phyloP scores from a whole-genome alignment of 768 basidiomycete species.

The Boletales sp. region DNA sequence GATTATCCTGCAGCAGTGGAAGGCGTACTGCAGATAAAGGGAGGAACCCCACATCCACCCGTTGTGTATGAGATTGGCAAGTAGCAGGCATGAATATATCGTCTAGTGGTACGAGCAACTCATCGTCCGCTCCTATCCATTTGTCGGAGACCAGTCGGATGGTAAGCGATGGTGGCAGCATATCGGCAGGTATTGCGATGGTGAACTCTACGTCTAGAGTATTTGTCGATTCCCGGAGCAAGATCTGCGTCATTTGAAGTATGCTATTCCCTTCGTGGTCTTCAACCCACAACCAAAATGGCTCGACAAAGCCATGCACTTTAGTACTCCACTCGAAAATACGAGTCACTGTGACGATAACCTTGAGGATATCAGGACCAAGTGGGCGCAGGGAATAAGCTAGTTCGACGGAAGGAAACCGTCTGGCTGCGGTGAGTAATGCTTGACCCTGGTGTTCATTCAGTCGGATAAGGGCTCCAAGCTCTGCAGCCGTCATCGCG shows the following conservation, averaged over 20 bases:
- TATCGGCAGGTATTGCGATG: constrained; percentile 62
- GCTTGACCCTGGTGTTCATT: constrained; percentile 84
- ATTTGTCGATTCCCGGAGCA: constrained; percentile 65
- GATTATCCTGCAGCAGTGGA: constrained; percentile 41
- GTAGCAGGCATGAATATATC: constrained; percentile 70
- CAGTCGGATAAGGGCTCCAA: constrained; percentile 80
- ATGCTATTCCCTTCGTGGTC: constrained; percentile 79
- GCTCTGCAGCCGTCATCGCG: constrained; percentile 54
- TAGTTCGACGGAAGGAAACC: constrained; percentile 75
- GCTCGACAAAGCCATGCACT: constrained; percentile 72
- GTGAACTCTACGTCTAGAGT: constrained; percentile 69
- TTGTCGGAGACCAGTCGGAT: constrained; percentile 83
- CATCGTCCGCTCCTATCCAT: constrained; percentile 91
- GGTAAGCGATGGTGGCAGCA: constrained; percentile 60
- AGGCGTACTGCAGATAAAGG: constrained; percentile 48
- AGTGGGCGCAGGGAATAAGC: constrained; percentile 75
- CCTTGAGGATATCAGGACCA: constrained; percentile 76
- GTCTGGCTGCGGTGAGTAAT: constrained; percentile 72
- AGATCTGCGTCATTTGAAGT: constrained; percentile 71
- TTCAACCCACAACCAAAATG: constrained; percentile 97
- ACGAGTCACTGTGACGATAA: constrained; percentile 59
- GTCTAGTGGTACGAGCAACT: constrained; percentile 58
- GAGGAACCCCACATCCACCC: constrained; percentile 76
- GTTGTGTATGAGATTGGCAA: constrained; percentile 54
- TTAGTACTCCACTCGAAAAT: constrained; percentile 79